These are phyloP conservation scores for Fusarium sp. DNA, from an alignment of 2,329 filamentous ascomycete genomes.

Conservation along the genomic window DNA sequence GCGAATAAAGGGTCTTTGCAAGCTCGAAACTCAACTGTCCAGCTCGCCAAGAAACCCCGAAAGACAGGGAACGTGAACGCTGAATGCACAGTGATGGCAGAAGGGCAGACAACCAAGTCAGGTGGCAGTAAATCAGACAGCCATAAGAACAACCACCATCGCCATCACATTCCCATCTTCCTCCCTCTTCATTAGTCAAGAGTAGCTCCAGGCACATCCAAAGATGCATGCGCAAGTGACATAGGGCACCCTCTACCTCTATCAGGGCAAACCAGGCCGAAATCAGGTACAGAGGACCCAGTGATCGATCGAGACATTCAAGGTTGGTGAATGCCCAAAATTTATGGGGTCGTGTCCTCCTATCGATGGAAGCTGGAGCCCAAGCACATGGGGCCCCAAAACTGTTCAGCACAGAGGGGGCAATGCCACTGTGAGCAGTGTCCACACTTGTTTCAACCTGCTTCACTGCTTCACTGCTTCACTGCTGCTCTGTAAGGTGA, in stretches of 20 bases:
- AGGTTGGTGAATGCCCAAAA: slow-evolving; percentile 42
- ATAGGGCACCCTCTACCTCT: slow-evolving; percentile 16
- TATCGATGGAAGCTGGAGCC: slow-evolving; percentile 30
- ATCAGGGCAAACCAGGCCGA: slow-evolving; percentile 18
- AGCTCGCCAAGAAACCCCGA: slow-evolving; percentile 22
- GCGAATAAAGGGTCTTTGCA: slow-evolving; percentile 35
- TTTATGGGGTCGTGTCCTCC: slow-evolving; percentile 34
- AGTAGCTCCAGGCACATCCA: slow-evolving; percentile 9
- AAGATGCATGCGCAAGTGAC: slow-evolving; percentile 31
- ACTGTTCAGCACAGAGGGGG: slow-evolving; percentile 19
- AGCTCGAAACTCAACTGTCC: slow-evolving; percentile 17
- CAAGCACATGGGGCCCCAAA: slow-evolving; percentile 28
- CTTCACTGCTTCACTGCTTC: slow-evolving; percentile 37
- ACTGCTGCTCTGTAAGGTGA: slow-evolving; percentile 32
- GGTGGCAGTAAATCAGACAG: slow-evolving; percentile 38
- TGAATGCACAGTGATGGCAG: slow-evolving; percentile 31
- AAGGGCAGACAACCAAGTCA: slow-evolving; percentile 28
- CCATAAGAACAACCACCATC: slow-evolving; percentile 31
- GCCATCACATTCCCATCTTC: slow-evolving; percentile 35
- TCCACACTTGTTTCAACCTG: slow-evolving; percentile 43
- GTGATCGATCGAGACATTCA: slow-evolving; percentile 40
- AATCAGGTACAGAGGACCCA: slow-evolving; percentile 38
- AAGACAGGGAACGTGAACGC: slow-evolving; percentile 4
- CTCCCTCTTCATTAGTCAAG: slow-evolving; percentile 25
- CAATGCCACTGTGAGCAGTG: slow-evolving; percentile 30